Evolutionary conservation across 2,329 filamentous ascomycete species (phyloP), one percentile per base, ranked within the genome.

Genomic region (Epicoccum nigrum): DNA sequence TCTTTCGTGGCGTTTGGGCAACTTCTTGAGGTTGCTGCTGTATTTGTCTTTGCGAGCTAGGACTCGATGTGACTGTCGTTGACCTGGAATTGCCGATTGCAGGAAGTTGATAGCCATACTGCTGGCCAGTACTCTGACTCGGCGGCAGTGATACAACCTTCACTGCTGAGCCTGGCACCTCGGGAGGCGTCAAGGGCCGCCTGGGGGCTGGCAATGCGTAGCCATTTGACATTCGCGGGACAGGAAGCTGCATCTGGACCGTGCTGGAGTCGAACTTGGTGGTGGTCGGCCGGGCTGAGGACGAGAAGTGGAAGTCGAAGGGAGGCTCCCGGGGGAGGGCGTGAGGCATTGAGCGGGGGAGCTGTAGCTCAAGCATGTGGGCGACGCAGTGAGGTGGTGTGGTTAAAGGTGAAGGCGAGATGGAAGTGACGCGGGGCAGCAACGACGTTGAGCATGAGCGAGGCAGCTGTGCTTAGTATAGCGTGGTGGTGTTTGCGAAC

Each of bases 301-400:
- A 52, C 42, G 68, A 58, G 43, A 64, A 49, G 64, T 65, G 69
- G 61, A 68, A 62, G 62, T 69, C 64, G 62, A 68, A 62, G 49
- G 70, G 55, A 59, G 58, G 65, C 56, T 71, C 69, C 60, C 68
- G 62, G 30, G 68, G 62, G 45, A 74, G 55, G 58, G 70, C 69
- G 70, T 73, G 70, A 66, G 71, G 70, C 72, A 74, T 74, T 66
- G 71, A 69, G 34, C 64, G 64, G 23, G 70, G 71, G 27, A 72
- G 69, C 59, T 74, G 70, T 71, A 74, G 66, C 65, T 73, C 69
- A 62, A 73, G 69, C 71, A 74, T 74, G 58, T 58, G 64, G 65
- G 57, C 62, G 69, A 55, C 45, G 47, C 50, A 17, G 51, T 51
- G 54, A 56, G 49, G 43, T 41, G 41, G 53, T 40, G 30, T 13